A percentile compares a stretch with the other conserved stretches of the same genome.
phyloP scores from a whole-genome alignment of 2,329 filamentous ascomycete species.

The Trichoderma asperellum region DNA sequence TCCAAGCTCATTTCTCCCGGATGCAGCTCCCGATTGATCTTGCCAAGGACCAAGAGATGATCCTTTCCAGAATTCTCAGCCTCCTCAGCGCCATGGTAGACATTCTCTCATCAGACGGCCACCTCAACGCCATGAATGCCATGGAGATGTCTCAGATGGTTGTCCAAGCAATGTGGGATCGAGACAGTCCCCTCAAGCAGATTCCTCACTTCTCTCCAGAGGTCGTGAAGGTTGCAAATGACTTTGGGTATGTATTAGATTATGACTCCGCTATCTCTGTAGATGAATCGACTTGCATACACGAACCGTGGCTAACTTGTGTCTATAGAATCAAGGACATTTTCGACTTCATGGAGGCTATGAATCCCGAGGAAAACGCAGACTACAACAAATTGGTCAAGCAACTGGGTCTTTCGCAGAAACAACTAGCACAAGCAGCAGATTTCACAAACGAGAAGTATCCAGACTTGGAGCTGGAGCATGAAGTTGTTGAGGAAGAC shows the following conservation, averaged over 20 bases:
- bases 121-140: constrained; percentile 94
- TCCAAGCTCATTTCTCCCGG: constrained; percentile 95
- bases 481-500: constrained; percentile 81
- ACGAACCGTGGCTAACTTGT: constrained; percentile 30
- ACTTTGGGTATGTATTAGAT: constrained; percentile 64
- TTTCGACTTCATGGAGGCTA: constrained; percentile 97
- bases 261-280: not conserved
- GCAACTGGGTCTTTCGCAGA: constrained; percentile 76
- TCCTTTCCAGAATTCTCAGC: constrained; percentile 82
- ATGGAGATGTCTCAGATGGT: constrained; percentile 99
- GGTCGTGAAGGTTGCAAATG: constrained; percentile 79
- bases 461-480: constrained; percentile 89
- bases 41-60: constrained; percentile 90
- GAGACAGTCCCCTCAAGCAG: constrained; percentile 94
- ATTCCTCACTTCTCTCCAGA: constrained; percentile 92
- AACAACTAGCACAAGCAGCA: constrained; percentile 85
- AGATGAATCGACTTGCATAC: not conserved
- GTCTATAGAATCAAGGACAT: constrained; percentile 78
- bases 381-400: constrained; percentile 79
- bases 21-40: constrained; percentile 97
- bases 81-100: constrained; percentile 92
- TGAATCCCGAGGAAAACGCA: constrained; percentile 92
- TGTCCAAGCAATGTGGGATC: constrained; percentile 98
- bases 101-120: constrained; percentile 91
- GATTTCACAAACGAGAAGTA: constrained; percentile 96